phyloP scores from a whole-genome alignment of 192 early-diverging fungal species.

The Lobosporangium transversale region DNA sequence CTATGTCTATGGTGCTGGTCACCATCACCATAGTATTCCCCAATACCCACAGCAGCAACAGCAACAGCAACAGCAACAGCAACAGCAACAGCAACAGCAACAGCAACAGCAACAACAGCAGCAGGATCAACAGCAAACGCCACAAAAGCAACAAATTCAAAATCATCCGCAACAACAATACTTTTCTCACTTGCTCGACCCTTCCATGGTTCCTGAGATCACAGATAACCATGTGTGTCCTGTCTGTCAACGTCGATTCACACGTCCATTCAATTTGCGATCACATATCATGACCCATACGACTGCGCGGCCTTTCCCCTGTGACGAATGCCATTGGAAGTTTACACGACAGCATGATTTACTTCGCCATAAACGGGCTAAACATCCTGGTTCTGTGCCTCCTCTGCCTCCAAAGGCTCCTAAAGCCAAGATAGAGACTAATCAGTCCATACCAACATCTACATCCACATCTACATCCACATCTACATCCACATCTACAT shows the following conservation, averaged over 20 bases:
- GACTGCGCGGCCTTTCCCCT: constrained; percentile 77
- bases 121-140: not conserved
- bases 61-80: not conserved
- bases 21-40: not conserved
- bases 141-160: not conserved
- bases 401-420: constrained; percentile 13
- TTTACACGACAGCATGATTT: constrained; percentile 74
- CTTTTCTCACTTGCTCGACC: constrained; percentile 38
- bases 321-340: constrained; percentile 76
- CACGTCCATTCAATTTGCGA: constrained; percentile 78
- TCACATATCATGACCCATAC: constrained; percentile 84
- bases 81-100: not conserved
- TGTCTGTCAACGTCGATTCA: constrained; percentile 61
- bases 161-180: constrained; percentile 27
- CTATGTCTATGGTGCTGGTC: constrained; percentile 8
- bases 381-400: constrained; percentile 37
- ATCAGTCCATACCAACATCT: too few relatives aligned
- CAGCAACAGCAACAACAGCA: constrained; percentile 2
- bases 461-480: too few relatives aligned
- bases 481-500: too few relatives aligned
- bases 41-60: not conserved
- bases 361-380: constrained; percentile 40
- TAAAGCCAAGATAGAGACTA: constrained; percentile 16
- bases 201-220: constrained; percentile 32
- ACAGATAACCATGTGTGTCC: constrained; percentile 46